Conservation (phyloP, 2,329 filamentous ascomycete species). For the Pseudocercospora ulei region DNA sequence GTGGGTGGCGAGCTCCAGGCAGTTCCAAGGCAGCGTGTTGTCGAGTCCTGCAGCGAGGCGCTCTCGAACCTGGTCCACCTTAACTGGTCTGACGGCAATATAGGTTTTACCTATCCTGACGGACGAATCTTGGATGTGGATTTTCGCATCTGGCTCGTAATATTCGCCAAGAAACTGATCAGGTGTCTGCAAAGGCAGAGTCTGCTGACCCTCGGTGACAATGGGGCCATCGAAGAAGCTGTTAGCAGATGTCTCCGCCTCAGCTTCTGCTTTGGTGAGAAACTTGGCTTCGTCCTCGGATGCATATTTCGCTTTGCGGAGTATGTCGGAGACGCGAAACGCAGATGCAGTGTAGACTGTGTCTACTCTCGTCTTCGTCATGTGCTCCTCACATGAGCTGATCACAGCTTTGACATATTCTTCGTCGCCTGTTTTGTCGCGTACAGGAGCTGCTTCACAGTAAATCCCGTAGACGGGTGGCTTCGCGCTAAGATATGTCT, state of each 20-base stretch:
- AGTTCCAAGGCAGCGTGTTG: slow-evolving; percentile 28
- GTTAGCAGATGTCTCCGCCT: slow-evolving; percentile 20
- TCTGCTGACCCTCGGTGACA: slow-evolving; percentile 27
- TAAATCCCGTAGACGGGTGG: not conserved
- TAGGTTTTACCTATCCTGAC: slow-evolving; percentile 14
- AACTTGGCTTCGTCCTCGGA: slow-evolving; percentile 24
- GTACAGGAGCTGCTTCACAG: not conserved
- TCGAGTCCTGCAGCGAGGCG: slow-evolving; percentile 16
- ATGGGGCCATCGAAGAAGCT: slow-evolving; percentile 26
- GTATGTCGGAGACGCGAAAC: slow-evolving; percentile 23
- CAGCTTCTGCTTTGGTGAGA: slow-evolving; percentile 23
- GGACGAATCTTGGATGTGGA: slow-evolving; percentile 29
- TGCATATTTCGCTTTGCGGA: slow-evolving; percentile 24
- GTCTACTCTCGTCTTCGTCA: not conserved
- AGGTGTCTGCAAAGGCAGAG: slow-evolving; percentile 24
- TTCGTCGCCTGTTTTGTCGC: slow-evolving; percentile 9
- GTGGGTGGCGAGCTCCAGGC: slow-evolving; percentile 31
- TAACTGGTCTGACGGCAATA: slow-evolving; percentile 16
- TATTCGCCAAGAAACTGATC: slow-evolving; percentile 27
- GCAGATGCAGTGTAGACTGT: slow-evolving; percentile 19
- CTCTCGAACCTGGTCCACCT: slow-evolving; percentile 26
- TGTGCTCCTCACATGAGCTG: slow-evolving; percentile 1
- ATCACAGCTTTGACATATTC: slow-evolving; percentile 10
- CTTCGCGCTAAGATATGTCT: too few species aligned
- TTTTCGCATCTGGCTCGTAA: slow-evolving; percentile 28